phyloP scores from a whole-genome alignment of 1,284 basidiomycete species.

The Puccinia novopanici region DNA sequence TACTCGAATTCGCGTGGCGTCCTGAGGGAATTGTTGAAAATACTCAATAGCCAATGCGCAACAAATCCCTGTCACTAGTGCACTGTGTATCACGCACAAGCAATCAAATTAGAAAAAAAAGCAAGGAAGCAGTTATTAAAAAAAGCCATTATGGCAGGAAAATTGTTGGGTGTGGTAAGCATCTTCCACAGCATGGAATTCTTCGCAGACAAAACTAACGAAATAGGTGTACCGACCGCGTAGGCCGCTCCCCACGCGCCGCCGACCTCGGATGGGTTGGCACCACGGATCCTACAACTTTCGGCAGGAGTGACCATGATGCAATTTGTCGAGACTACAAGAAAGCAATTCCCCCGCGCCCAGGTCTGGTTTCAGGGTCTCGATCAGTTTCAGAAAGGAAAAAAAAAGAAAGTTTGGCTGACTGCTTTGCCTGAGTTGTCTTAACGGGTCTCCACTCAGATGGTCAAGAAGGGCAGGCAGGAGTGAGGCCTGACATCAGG shows the following conservation, averaged over 20 bases:
- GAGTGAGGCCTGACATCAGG: slow-evolving; percentile 6
- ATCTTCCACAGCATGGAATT: background rate
- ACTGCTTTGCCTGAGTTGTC: background rate
- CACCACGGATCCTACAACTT: slow-evolving; percentile 16
- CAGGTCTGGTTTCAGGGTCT: slow-evolving; percentile 1
- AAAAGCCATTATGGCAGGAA: background rate
- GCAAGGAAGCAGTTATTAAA: background rate
- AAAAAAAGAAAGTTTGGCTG: background rate
- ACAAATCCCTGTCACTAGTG: slow-evolving; percentile 46
- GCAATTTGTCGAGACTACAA: background rate
- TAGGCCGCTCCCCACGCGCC: slow-evolving; percentile 51
- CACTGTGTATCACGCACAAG: slow-evolving; percentile 15
- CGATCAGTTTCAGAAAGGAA: slow-evolving; percentile 9
- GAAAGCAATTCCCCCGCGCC: background rate
- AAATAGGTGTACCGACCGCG: slow-evolving; percentile 48
- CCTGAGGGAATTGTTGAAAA: slow-evolving; percentile 47
- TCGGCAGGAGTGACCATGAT: slow-evolving; percentile 15
- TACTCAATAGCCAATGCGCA: slow-evolving; percentile 46
- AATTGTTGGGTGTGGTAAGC: background rate
- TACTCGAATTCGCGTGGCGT: slow-evolving; percentile 34
- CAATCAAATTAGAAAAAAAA: background rate
- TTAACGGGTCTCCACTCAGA: slow-evolving; percentile 1
- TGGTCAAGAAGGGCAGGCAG: background rate
- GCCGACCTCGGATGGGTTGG: slow-evolving; percentile 34
- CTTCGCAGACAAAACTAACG: slow-evolving; percentile 15